Base-by-base conservation (phyloP, 495 filamentous ascomycete genomes). In the Lophium mytilinum region DNA sequence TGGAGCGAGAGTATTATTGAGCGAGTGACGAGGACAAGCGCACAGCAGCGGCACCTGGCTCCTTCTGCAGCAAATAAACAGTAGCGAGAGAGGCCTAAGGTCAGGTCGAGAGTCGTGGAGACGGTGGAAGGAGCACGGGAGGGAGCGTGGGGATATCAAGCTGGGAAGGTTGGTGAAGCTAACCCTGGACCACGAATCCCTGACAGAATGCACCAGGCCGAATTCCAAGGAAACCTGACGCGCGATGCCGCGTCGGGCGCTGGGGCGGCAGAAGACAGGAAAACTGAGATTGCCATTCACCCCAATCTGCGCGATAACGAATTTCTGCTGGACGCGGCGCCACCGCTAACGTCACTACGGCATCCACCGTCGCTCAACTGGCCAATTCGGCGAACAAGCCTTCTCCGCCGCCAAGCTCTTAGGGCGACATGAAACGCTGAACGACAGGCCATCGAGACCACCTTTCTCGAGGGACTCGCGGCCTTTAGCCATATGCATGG, bases 281-380 rank as follows among this genome's bases (percentile, higher is more conserved):
- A 47, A 47, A 47, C 10, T 21, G 43, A 47, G 43, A 47, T 47
- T 47, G 43, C 43, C 43, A 47, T 47, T 21, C 43, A 47, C n/a
- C 18, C 41, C 0, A 48, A 7, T 8, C 14, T 33, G 21, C 21
- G 18, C 21, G 18, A 15, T 10, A 21, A 15, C 9, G 9, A 10
- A n/a, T n/a, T n/a, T 11, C n/a, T 48, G 45, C 45, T 18, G 33
- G 21, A 48, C 21, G 15, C 15, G 45, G 10, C 14, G n/a, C 21
- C 18, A 19, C 21, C 43, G 10, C 43, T n/a, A 47, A 47, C 18
- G 43, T 24, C 45, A 48, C 45, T 48, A 18, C 24, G 45, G 15
- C 45, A 18, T 12, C 14, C 45, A 24, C 14, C 45, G 2, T 18
- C 45, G 21, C 12, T 48, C 21, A 18, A 47, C 33, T 48, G 45